Base-by-base conservation (phyloP, 306 rosid species). In the Cucurbita maxima region DNA sequence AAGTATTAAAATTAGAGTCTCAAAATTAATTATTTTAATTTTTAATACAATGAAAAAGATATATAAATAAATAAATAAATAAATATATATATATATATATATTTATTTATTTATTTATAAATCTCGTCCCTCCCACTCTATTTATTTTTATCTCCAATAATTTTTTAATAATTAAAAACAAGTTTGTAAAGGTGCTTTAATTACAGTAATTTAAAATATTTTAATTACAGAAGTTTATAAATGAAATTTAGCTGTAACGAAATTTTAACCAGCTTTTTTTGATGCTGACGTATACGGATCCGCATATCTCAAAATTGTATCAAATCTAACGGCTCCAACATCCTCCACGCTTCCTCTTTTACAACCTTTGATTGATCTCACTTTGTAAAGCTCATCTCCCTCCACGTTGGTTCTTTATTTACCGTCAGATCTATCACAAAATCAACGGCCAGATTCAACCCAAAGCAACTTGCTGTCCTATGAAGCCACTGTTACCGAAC, bases 351-450 rank as follows among this genome's bases (percentile, higher is more conserved):
- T 82, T 64, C 53, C 51, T 25, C 48, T 9, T 60, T 64, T 7
- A 68, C 58, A 71, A 68, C 93, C 91, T 87, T 92, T 88, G 98
- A 86, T 92, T 60, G 58, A 54, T 0, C 68, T 58, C n/a, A 70
- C 67, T 76, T 78, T 69, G 68, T 53, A 48, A 25, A 40, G 78
- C 61, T 61, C 50, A 16, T 48, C 12, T 47, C 37, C 14, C 18
- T 75, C 78, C 78, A 75, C 78, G 78, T 53, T 75, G 47, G 0
- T 12, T 3, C 4, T 0, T 61, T 41, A 2, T 5, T 2, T 2
- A 41, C 76, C 54, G 76, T 73, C 20, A 7, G 76, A 73, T 73
- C 2, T 9, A 30, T 4, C 43, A 12, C 6, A 3, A 5, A 40
- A 53, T 41, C 12, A 57, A 73, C 52, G 67, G 66, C 36, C 36